phyloP scores from a whole-genome alignment of 176 grass and related monocot genomes.

The Panicum miliaceum region DNA sequence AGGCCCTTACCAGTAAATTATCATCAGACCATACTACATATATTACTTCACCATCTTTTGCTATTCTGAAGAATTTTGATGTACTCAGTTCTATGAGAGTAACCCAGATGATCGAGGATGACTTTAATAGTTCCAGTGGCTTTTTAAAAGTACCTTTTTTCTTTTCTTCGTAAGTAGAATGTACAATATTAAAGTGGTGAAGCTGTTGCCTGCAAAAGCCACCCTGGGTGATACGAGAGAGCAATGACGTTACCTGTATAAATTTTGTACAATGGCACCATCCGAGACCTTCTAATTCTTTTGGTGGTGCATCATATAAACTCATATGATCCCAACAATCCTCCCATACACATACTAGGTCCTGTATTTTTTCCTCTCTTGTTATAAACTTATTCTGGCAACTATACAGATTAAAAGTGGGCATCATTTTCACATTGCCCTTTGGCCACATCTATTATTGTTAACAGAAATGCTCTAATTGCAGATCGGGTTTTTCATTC shows the following conservation, averaged over 20 bases:
- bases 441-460: neutral
- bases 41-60: neutral
- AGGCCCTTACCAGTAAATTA: neutral
- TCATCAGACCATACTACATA: neutral
- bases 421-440: neutral
- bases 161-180: neutral
- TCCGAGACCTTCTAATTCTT: neutral
- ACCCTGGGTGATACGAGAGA: neutral
- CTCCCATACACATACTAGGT: neutral
- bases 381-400: conserved; percentile 54
- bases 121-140: conserved; percentile 9
- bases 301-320: neutral
- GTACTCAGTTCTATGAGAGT: conserved; percentile 1
- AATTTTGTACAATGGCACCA: neutral
- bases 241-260: neutral
- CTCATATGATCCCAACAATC: neutral
- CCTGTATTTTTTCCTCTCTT: conserved; percentile 4
- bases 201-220: neutral
- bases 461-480: conserved; percentile 35
- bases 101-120: conserved; percentile 44
- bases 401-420: neutral
- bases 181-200: neutral
- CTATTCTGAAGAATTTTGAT: neutral
- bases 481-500: conserved; percentile 89
- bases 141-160: neutral